Evolutionary conservation across 1,284 basidiomycete genomes (phyloP).

Genomic region (Microbotryum lychnidis-dioicae): DNA sequence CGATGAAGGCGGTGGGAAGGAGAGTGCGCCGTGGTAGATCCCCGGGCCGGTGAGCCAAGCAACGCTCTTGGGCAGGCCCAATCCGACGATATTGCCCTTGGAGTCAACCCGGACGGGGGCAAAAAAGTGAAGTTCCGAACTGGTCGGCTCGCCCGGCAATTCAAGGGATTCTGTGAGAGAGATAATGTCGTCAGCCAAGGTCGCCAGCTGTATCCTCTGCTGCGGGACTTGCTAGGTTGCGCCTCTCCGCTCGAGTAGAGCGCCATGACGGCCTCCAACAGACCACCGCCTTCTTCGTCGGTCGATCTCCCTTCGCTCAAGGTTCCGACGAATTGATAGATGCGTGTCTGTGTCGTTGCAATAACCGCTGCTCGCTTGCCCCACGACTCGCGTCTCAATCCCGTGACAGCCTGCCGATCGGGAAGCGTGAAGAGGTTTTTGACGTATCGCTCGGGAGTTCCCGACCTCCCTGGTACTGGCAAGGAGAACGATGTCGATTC

Average conservation of each 20-base stretch:
- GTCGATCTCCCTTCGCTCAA: conserved; percentile 49
- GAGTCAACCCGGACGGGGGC: conserved; percentile 47
- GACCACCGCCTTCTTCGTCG: conserved; percentile 60
- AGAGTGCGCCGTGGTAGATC: conserved; percentile 55
- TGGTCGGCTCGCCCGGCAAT: conserved; percentile 62
- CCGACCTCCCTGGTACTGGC: conserved; percentile 38
- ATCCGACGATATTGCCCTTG: conserved; percentile 1
- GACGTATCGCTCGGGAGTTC: conserved; percentile 52
- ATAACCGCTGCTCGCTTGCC: conserved; percentile 54
- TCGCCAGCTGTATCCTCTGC: background rate
- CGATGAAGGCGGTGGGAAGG: conserved; percentile 52
- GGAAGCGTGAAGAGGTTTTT: conserved; percentile 69
- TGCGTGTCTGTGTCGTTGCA: conserved; percentile 74
- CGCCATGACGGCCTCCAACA: conserved; percentile 65
- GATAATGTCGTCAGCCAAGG: background rate
- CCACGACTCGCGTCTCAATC: conserved; percentile 66
- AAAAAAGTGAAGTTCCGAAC: conserved; percentile 70
- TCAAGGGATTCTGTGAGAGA: conserved; percentile 65
- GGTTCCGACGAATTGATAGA: conserved; percentile 80
- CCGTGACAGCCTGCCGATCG: conserved; percentile 69
- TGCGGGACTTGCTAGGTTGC: conserved; percentile 59
- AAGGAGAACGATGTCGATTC: conserved; percentile 47
- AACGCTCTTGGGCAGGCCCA: conserved; percentile 51
- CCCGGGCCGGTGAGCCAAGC: conserved; percentile 92
- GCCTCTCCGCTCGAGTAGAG: conserved; percentile 55